Percentiles rank a stretch among this genome's conserved stretches.
phyloP scores from a whole-genome alignment of 1,284 basidiomycete species.

The Cronartium quercuum region DNA sequence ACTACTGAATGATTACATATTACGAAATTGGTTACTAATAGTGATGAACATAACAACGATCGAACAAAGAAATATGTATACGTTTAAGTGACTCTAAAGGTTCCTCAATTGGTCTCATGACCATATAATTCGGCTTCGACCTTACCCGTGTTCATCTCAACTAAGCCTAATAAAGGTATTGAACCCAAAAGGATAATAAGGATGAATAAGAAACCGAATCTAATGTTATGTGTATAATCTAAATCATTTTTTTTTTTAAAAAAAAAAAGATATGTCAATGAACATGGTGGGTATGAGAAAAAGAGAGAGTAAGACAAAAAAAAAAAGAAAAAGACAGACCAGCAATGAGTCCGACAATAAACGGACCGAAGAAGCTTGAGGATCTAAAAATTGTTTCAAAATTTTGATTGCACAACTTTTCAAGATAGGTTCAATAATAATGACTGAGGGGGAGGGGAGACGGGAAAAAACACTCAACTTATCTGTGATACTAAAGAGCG shows the following conservation, averaged over 20 bases:
- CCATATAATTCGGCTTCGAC: slow-evolving; percentile 22
- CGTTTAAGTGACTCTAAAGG: no score
- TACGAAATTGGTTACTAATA: no score
- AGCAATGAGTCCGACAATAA: slow-evolving; percentile 71
- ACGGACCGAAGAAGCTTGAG: slow-evolving; percentile 75
- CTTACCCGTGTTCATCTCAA: slow-evolving; percentile 18
- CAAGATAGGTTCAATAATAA: not conserved
- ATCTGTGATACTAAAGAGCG: slow-evolving; percentile 78
- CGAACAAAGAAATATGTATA: no score
- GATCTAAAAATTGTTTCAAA: slow-evolving; percentile 54
- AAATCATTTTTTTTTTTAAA: not conserved
- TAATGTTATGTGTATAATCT: slow-evolving; percentile 56
- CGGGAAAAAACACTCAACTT: slow-evolving; percentile 57
- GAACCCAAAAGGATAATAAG: slow-evolving; percentile 70
- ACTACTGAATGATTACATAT: no score
- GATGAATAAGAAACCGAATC: slow-evolving; percentile 81
- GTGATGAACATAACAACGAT: no score
- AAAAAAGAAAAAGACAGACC: slow-evolving; percentile 63
- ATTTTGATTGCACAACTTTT: not conserved
- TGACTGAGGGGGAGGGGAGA: no score
- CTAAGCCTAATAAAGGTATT: slow-evolving; percentile 61
- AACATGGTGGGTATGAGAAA: not conserved
- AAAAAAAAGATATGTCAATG: not conserved
- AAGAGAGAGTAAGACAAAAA: not conserved
- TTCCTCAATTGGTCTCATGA: no score